Conservation (phyloP, 306 rosid species). For the Arachis stenosperma region DNA sequence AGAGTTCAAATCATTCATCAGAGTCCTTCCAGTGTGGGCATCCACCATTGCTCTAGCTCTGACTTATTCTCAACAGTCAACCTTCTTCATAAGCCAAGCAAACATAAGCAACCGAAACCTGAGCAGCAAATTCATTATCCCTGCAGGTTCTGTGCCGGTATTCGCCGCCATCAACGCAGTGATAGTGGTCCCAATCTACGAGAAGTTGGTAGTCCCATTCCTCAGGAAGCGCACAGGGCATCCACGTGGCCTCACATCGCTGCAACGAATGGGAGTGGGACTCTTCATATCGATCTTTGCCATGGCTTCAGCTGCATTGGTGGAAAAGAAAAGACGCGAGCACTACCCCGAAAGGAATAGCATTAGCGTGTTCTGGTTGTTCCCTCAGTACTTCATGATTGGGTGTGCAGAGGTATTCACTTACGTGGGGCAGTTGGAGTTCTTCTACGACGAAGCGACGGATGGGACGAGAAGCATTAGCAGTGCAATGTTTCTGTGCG, state of each 20-base stretch:
- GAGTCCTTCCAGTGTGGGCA: conserved; percentile 58
- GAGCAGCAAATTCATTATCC: conserved; percentile 47
- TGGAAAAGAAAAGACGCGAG: conserved; percentile 51
- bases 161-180: conserved; percentile 56
- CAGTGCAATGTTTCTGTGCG: conserved; percentile 58
- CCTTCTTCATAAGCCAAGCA: conserved; percentile 69
- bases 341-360: background rate
- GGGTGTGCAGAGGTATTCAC: conserved; percentile 69
- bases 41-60: conserved; percentile 57
- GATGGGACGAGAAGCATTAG: conserved; percentile 67
- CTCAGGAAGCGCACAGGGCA: conserved; percentile 53
- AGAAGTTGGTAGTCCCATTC: conserved; percentile 53
- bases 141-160: conserved; percentile 53
- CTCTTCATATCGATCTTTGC: conserved; percentile 59
- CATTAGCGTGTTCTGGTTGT: conserved; percentile 66
- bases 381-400: conserved; percentile 62
- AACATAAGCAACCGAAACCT: conserved; percentile 48
- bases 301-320: conserved; percentile 53
- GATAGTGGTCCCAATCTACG: conserved; percentile 59
- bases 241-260: conserved; percentile 65
- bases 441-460: conserved; percentile 67
- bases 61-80: conserved; percentile 58
- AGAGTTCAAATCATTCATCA: conserved; percentile 55
- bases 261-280: conserved; percentile 65
- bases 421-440: conserved; percentile 73